Conservation (phyloP, 257 asterid genomes). For the Solanum tacnaense region DNA sequence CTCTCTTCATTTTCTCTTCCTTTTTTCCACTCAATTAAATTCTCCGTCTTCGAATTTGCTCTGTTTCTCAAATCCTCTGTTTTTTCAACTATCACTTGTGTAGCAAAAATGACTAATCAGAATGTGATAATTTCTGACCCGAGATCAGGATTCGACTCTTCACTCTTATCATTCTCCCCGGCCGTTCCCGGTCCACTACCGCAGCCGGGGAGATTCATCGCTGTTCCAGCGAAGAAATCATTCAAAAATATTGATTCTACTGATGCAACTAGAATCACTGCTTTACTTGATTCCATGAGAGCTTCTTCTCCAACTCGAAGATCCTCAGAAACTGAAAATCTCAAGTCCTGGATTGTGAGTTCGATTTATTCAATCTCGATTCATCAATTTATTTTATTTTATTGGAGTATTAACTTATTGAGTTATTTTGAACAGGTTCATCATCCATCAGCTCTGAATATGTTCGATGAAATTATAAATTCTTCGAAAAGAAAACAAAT, state of each 20-base stretch:
- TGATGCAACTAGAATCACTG: constrained; percentile 33
- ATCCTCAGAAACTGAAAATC: constrained; percentile 37
- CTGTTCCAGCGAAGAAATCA: constrained; percentile 13
- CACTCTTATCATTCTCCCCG: constrained; percentile 9
- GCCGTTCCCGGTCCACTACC: constrained; percentile 10
- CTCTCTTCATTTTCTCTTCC: neutral
- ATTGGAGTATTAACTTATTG: neutral
- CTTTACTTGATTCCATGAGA: constrained; percentile 48
- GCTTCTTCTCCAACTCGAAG: constrained; percentile 60
- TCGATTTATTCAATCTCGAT: neutral
- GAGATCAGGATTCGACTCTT: constrained; percentile 15
- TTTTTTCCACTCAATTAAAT: neutral
- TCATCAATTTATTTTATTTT: neutral
- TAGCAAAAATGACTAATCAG: constrained; percentile 34
- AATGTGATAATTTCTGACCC: constrained; percentile 34
- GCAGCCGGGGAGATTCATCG: constrained; percentile 15
- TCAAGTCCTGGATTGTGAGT: constrained; percentile 52
- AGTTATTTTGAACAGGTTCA: constrained; percentile 22
- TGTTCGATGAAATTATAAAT: constrained; percentile 41
- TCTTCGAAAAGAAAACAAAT: constrained; percentile 55
- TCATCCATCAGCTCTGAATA: constrained; percentile 57
- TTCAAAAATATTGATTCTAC: constrained; percentile 28
- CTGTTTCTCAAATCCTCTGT: constrained; percentile 9
- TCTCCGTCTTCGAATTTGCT: neutral
- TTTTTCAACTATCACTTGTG: neutral